Evolutionary conservation across 345 rosid genomes (phyloP).

Genomic region (Citrus hindsii): DNA sequence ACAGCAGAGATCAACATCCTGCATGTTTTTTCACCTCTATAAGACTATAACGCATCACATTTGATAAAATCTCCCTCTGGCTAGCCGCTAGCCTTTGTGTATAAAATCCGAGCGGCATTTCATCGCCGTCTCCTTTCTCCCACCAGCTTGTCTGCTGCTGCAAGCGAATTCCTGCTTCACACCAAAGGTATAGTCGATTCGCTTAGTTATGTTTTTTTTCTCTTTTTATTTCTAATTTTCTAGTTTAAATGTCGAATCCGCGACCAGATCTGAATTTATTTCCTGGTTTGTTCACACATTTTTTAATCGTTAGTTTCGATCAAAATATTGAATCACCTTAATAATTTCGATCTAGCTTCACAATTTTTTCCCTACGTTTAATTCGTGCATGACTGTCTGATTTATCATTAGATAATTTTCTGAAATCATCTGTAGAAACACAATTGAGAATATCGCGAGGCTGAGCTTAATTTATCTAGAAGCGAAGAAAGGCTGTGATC

Average conservation of each 20-base stretch:
- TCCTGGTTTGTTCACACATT: background rate
- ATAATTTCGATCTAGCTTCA: background rate
- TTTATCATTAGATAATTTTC: background rate
- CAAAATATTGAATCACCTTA: background rate
- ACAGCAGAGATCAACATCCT: background rate
- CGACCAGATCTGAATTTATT: conserved; percentile 23
- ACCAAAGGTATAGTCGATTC: conserved; percentile 14
- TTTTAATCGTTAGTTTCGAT: background rate
- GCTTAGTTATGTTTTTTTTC: background rate
- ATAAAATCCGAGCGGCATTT: background rate
- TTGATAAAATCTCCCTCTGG: background rate
- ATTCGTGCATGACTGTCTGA: background rate
- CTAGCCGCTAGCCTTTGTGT: background rate
- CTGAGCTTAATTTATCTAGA: background rate
- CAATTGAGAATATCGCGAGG: background rate
- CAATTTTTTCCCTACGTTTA: background rate
- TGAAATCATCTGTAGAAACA: background rate
- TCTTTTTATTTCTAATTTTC: too few relatives aligned
- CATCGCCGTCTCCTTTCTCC: background rate
- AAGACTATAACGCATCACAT: background rate
- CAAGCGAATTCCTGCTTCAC: conserved; percentile 14
- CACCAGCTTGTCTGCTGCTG: background rate
- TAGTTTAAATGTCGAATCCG: background rate
- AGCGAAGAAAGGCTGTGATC: conserved; percentile 9
- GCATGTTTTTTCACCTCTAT: background rate